phyloP scores from a whole-genome alignment of 306 rosid species.

The Quercus mongolica region DNA sequence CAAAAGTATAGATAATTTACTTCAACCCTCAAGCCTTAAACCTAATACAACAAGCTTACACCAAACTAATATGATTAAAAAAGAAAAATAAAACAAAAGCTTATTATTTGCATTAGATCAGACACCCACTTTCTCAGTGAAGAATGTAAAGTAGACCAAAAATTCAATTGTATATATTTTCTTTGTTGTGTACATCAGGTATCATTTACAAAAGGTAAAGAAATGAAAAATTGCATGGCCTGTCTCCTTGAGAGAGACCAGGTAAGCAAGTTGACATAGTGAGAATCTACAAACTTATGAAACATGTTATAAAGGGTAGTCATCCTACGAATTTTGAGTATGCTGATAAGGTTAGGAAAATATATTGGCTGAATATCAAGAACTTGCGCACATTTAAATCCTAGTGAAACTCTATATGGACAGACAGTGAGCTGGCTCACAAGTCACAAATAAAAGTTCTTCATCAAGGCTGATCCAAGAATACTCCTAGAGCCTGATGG shows the following conservation, averaged over 20 bases:
- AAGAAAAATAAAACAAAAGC: background rate
- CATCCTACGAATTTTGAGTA: slow-evolving; percentile 25
- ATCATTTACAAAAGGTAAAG: slow-evolving; percentile 23
- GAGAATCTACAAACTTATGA: slow-evolving; percentile 25
- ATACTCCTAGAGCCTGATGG: slow-evolving; percentile 46
- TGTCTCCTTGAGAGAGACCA: slow-evolving; percentile 23
- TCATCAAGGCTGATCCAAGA: background rate
- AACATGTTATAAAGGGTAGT: slow-evolving; percentile 16
- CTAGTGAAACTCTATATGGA: too few relatives aligned
- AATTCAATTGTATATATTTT: background rate
- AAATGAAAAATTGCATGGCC: background rate
- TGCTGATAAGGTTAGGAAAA: background rate
- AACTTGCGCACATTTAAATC: too few relatives aligned
- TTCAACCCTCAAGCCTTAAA: too few relatives aligned
- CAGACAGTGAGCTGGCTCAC: too few relatives aligned
- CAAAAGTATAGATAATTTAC: background rate
- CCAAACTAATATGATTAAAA: too few relatives aligned
- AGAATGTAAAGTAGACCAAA: background rate
- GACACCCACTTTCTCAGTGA: background rate
- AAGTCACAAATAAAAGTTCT: background rate
- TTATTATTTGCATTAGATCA: background rate
- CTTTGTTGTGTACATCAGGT: background rate
- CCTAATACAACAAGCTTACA: too few relatives aligned
- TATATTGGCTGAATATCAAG: background rate
- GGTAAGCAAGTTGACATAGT: slow-evolving; percentile 14